Evolutionary conservation across 2,329 filamentous ascomycete species (phyloP), one percentile per base, ranked within the genome.

Genomic region (Xylaria multiplex): DNA sequence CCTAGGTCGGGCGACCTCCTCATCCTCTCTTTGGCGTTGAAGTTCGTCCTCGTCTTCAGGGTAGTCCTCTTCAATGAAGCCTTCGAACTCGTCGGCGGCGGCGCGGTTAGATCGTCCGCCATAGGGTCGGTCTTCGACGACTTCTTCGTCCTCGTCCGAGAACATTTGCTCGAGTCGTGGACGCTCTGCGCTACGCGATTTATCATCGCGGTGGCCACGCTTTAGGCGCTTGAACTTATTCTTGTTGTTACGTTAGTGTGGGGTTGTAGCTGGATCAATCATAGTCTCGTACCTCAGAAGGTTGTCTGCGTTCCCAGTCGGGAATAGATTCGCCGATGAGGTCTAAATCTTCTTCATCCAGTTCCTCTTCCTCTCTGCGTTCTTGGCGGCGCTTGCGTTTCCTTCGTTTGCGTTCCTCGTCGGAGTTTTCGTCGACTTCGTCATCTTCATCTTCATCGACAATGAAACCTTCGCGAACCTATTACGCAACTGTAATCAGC

Each of bases 61-160:
- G 68, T 93, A 94, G 74, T 98, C 96, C 73, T 97, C 93, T 77
- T 98, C 95, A 75, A 99, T 99, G 79, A 99, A 99, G 77, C 95
- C 94, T 67, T 93, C 93, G 78, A 97, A 93, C 75, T 97, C 93
- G 78, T 96, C 92, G 53, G 87, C 87, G 67, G 87, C 83, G 42
- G 84, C 84, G 65, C 91, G 86, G 67, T 87, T 82, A 5, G 83
- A 79, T 69, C 86, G 80, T 40, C 65, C 68, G 3, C 79, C 80
- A 64, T 86, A 87, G 2, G 78, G 77, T 64, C 84, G 80, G 45
- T 86, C 84, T 6, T 88, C 86, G 61, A 69, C 85, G 64, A 86
- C 88, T 19, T 91, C 89, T 61, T 97, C 94, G 68, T 98, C 95
- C 59, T 97, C 95, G 71, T 97, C 95, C 42, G 93, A 94, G 79